Base-by-base conservation (phyloP, 805 yeast genomes). In the Cyberlindnera subsufficiens region DNA sequence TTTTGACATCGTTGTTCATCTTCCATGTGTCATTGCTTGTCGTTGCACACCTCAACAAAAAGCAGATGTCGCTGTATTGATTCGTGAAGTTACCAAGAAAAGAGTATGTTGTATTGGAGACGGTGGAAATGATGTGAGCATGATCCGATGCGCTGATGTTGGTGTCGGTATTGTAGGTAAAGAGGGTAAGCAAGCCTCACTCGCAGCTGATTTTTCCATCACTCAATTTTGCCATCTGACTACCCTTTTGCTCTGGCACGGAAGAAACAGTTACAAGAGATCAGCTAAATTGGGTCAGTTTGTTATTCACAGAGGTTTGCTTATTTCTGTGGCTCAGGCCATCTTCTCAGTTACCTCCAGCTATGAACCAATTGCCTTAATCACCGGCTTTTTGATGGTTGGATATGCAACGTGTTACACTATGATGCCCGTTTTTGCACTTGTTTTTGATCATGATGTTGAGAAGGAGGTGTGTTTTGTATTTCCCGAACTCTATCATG, bases 161-260 rank as follows among this genome's bases (percentile, higher is more conserved):
- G 99, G 99, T 46, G 96, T 93, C 25, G 99, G 99, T 43, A 93
- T 93, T 52, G 99, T 93, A 17, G 99, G 99, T 31, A 93, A 93
- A 63, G 99, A 93, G 62, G 99, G 99, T 30, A 84, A 83, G 49
- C 99, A 93, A 63, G 99, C 99, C 0, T 88, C 96, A 0, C 69
- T 93, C 40, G 96, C 98, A 5, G 98, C 99, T 1, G 99, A 93
- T 63, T 93, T 91, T 65, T 87, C 96, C 15, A 80, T 93, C 39
- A 82, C 88, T 29, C 96, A 90, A 65, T 93, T 93, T 61, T 86
- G 91, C 56, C 88, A 86, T 59, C 66, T 93, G 47, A 85, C 95
- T 33, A 87, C 88, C 54, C 71, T 93, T 40, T 65, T 95, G 35
- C 72, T 93, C 40, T 93, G 99, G 99, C 99, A 93, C 62, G 99